Base-by-base conservation (phyloP, 148 eudicot genomes). In the Pharnaceum exiguum region DNA sequence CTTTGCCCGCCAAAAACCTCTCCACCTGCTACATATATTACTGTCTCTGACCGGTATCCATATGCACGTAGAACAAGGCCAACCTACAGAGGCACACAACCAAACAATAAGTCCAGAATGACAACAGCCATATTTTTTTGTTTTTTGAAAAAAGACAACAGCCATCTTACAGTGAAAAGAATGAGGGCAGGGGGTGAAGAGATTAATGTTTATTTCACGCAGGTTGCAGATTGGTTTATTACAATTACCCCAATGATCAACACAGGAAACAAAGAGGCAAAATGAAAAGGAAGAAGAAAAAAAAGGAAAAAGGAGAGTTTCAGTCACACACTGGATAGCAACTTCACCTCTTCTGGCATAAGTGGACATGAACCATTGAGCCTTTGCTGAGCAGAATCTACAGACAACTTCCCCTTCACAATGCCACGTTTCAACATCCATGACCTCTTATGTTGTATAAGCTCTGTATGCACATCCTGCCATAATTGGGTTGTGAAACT, bases 401-500 rank as follows among this genome's bases (percentile, higher is more conserved):
- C 79, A 29, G 77, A 66, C 46, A 91, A 90, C 44, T 82, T 91
- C 43, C 93, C 98, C 79, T 77, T 82, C 54, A 91, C 77, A 40
- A 91, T 72, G 59, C 94, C 96, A 49, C 96, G 94, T 67, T 81
- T 91, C 57, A 87, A 63, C 96, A 91, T 87, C 98, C 96, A 91
- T 2, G 76, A 74, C 47, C 96, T 82, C 55, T 76, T 87, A 71
- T 91, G 96, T 77, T 85, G 96, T 69, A 91, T 91, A 54, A 91
- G 86, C 66, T 91, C 87, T 25, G 86, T 81, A 63, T 91, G 96
- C 30, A 91, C 98, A 80, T 91, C 97, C 95, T 90, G 66, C 30
- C 44, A 2, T 42, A 19, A 29, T 23, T 21, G 71, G 37, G 55
- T 32, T 21, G 4, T 22, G 15, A 23, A 4, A 32, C 38, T 35